Evolutionary conservation across 352 stramenopile species (phyloP).

Genomic region (Lagenidium sp.): DNA sequence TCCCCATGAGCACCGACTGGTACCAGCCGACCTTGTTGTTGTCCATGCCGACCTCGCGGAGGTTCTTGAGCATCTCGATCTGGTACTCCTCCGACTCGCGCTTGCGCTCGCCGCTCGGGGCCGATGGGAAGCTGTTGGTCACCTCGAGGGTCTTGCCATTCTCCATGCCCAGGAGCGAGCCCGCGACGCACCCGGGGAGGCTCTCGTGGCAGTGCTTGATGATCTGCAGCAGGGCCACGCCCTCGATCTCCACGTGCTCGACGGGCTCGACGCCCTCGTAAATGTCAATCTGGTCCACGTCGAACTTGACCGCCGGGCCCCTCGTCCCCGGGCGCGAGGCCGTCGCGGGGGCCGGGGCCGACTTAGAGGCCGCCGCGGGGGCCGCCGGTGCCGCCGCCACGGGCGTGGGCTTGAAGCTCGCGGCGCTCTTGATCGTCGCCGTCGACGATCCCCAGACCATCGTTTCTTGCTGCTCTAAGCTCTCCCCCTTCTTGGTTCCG

Average conservation of each 20-base stretch:
- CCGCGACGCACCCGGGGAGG: slow-evolving; percentile 89
- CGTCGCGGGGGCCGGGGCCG: not conserved
- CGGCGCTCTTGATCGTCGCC: slow-evolving; percentile 14
- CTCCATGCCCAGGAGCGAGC: slow-evolving; percentile 94
- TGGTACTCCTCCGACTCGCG: slow-evolving; percentile 92
- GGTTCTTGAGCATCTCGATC: slow-evolving; percentile 99
- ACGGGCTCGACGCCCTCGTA: slow-evolving; percentile 64
- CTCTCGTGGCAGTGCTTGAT: slow-evolving; percentile 99
- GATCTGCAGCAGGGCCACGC: slow-evolving; percentile 88
- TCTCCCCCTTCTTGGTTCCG: not conserved
- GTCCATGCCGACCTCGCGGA: slow-evolving; percentile 97
- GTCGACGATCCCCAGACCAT: slow-evolving; percentile 53
- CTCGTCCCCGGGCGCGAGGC: not conserved
- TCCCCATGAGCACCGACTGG: slow-evolving; percentile 95
- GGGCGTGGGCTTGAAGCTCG: slow-evolving; percentile 3
- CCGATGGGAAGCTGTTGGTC: slow-evolving; percentile 97
- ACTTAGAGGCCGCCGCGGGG: slow-evolving; percentile 7
- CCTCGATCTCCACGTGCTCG: slow-evolving; percentile 64
- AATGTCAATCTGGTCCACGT: slow-evolving; percentile 45
- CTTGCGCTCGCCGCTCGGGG: slow-evolving; percentile 67
- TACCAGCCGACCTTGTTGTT: slow-evolving; percentile 99
- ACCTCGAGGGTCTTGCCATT: slow-evolving; percentile 91
- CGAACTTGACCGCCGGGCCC: slow-evolving; percentile 1
- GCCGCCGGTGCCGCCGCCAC: slow-evolving; percentile 1
- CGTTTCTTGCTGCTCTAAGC: slow-evolving; percentile 13